A percentile compares a stretch with the other conserved stretches of the same genome.
Evolutionary conservation across 768 basidiomycete species (phyloP).

Genomic region (Tremella yokohamensis): DNA sequence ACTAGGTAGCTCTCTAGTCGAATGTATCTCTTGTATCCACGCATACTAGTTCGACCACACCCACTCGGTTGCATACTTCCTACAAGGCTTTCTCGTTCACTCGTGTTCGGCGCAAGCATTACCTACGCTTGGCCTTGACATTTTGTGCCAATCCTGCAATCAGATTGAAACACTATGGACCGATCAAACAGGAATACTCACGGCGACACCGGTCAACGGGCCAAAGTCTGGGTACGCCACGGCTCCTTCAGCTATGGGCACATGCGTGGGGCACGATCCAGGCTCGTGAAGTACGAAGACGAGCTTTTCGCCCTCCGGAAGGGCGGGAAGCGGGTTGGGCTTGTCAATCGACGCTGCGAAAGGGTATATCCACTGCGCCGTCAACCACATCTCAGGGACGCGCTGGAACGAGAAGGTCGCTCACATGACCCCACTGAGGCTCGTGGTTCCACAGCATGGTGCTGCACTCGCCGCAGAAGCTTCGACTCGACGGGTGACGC

Average conservation of each 20-base stretch:
- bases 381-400: neutral
- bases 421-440: constrained; percentile 43
- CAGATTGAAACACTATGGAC: no score
- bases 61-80: no score
- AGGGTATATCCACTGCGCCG: constrained; percentile 48
- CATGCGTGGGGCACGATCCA: constrained; percentile 28
- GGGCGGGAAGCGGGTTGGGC: constrained; percentile 40
- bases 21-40: no score
- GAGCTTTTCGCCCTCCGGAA: constrained; percentile 31
- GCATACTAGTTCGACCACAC: no score
- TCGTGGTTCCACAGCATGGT: constrained; percentile 49
- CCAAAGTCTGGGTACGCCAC: constrained; percentile 36
- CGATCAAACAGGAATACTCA: constrained; percentile 19
- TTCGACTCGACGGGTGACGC: constrained; percentile 30
- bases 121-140: no score
- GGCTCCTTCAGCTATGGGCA: constrained; percentile 40
- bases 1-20: no score
- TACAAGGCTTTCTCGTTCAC: no score
- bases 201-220: constrained; percentile 47
- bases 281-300: constrained; percentile 35
- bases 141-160: no score
- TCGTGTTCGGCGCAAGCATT: no score
- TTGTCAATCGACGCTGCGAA: constrained; percentile 47
- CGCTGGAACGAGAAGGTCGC: constrained; percentile 1
- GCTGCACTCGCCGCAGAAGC: constrained; percentile 46